Conservation (phyloP, 108 stramenopile species). For the Epipyxis sp. region DNA sequence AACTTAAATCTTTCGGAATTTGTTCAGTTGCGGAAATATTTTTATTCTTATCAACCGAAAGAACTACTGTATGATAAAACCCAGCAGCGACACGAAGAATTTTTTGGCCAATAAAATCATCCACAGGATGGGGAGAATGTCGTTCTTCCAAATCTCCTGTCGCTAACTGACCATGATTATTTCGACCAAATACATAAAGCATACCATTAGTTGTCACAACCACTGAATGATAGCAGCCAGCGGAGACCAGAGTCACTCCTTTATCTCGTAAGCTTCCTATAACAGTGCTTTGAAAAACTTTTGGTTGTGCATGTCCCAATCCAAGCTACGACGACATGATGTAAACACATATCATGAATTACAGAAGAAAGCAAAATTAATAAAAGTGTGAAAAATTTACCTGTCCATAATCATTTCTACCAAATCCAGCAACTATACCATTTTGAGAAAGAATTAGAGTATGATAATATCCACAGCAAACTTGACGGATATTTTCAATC, state of each 20-base stretch:
- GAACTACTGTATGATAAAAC: conserved; percentile 61
- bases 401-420: conserved; percentile 80
- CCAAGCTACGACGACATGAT: conserved; percentile 63
- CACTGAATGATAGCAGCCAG: conserved; percentile 33
- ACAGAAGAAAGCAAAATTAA: conserved; percentile 1
- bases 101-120: conserved; percentile 53
- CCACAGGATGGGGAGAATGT: conserved; percentile 49
- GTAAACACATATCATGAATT: neutral
- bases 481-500: conserved; percentile 33
- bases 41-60: conserved; percentile 19
- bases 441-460: conserved; percentile 76
- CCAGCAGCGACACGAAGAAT: conserved; percentile 59
- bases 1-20: too few relatives aligned
- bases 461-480: conserved; percentile 78
- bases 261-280: conserved; percentile 23
- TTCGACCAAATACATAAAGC: conserved; percentile 59
- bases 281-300: conserved; percentile 24
- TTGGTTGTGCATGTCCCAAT: conserved; percentile 55
- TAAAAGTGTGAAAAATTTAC: too few relatives aligned
- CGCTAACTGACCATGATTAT: conserved; percentile 62
- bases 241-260: conserved; percentile 2
- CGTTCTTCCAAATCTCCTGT: conserved; percentile 58
- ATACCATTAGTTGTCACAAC: conserved; percentile 51
- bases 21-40: too few relatives aligned
- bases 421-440: conserved; percentile 82